These are phyloP conservation scores for Rhytidhysteron rufulum DNA, from an alignment of 2,329 filamentous ascomycete genomes.

Conservation along the genomic window DNA sequence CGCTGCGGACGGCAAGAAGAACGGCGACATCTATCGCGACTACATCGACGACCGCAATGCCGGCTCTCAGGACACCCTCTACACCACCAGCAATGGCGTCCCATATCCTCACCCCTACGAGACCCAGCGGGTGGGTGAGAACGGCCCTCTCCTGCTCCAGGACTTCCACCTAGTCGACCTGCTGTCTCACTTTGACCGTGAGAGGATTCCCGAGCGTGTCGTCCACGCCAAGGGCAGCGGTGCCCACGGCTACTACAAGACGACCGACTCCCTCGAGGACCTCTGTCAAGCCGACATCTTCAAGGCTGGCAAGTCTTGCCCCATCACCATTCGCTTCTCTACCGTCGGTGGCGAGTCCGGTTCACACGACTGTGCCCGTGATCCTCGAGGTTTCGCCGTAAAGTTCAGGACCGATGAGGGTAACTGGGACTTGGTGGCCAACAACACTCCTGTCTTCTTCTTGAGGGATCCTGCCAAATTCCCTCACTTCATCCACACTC, in stretches of 20 bases:
- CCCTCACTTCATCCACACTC: conserved; percentile 69
- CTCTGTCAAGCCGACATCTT: conserved; percentile 46
- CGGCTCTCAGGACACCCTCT: conserved; percentile 44
- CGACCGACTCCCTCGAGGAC: conserved; percentile 45
- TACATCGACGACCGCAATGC: conserved; percentile 46
- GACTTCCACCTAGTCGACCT: conserved; percentile 49
- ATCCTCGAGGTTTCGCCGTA: conserved; percentile 68
- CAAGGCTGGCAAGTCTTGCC: conserved; percentile 65
- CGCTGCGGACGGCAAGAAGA: conserved; percentile 24
- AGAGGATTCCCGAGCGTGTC: conserved; percentile 49
- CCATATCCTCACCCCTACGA: conserved; percentile 58
- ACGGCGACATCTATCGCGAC: conserved; percentile 37
- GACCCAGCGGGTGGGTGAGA: conserved; percentile 53
- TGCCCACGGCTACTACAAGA: conserved; percentile 47
- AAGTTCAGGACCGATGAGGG: conserved; percentile 72
- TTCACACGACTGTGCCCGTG: conserved; percentile 66
- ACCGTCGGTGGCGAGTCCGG: conserved; percentile 73
- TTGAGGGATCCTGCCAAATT: conserved; percentile 71
- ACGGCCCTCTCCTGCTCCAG: conserved; percentile 55
- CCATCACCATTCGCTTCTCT: conserved; percentile 65
- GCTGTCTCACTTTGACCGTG: conserved; percentile 49
- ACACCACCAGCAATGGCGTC: conserved; percentile 55
- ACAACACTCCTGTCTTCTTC: conserved; percentile 75
- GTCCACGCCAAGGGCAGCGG: conserved; percentile 50
- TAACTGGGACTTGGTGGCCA: conserved; percentile 70